Evolutionary conservation across 106 monocot genomes (phyloP).

Genomic region (Acorus calamus): DNA sequence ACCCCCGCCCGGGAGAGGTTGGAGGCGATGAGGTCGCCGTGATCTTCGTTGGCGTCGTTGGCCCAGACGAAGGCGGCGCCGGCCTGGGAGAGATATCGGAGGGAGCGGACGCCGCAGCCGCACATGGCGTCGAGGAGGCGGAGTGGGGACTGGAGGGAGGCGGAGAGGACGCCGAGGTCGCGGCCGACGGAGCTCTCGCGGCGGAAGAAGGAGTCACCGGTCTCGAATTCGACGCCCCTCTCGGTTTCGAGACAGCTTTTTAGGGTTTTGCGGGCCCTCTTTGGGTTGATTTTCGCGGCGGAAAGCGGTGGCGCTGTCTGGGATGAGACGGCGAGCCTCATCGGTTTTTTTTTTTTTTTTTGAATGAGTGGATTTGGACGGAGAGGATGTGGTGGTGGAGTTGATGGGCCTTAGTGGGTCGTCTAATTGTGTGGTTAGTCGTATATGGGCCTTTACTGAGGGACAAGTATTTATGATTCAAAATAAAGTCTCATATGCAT

Average conservation of each 20-base stretch:
- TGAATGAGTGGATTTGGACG: too few species aligned
- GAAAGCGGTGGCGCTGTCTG: too few species aligned
- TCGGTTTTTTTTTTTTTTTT: too few species aligned
- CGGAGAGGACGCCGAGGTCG: conserved; percentile 82
- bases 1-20: conserved; percentile 35
- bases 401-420: too few species aligned
- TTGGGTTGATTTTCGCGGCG: too few species aligned
- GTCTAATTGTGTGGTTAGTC: too few species aligned
- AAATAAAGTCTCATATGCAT: too few species aligned
- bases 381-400: too few species aligned
- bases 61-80: conserved; percentile 84
- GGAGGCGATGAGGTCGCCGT: conserved; percentile 29
- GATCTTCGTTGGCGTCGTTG: conserved; percentile 78
- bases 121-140: conserved; percentile 90
- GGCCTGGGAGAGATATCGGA: conserved; percentile 76
- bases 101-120: conserved; percentile 84
- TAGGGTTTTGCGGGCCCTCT: background rate
- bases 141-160: conserved; percentile 33
- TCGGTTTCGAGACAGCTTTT: conserved; percentile 22
- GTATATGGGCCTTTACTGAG: too few species aligned
- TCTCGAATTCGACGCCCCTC: conserved; percentile 63
- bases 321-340: too few species aligned
- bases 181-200: conserved; percentile 68
- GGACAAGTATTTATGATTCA: too few species aligned
- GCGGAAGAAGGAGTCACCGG: conserved; percentile 85